A percentile compares a stretch with the other conserved stretches of the same genome.
Evolutionary conservation across 192 early-diverging fungal genomes (phyloP).

Genomic region (Dissophora ornata): DNA sequence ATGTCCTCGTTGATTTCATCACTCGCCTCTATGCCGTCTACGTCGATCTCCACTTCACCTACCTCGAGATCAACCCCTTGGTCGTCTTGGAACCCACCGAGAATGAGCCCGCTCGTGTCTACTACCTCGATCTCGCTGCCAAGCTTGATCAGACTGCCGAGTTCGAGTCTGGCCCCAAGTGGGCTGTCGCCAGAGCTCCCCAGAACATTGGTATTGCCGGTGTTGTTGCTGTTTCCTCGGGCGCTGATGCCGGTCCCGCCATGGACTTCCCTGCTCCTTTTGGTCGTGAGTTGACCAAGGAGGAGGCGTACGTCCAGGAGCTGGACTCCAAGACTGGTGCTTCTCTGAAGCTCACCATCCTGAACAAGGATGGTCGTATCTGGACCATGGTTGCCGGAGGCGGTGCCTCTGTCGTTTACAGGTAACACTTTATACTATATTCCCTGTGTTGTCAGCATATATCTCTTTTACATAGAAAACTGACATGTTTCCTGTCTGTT

Average conservation of each 20-base stretch:
- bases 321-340: conserved; percentile 99
- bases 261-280: conserved; percentile 99
- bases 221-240: conserved; percentile 24
- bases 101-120: conserved; percentile 73
- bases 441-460: too few species aligned
- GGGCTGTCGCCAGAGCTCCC: conserved; percentile 86
- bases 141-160: conserved; percentile 99
- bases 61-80: conserved; percentile 99
- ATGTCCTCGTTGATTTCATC: conserved; percentile 90
- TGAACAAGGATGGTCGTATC: conserved; percentile 95
- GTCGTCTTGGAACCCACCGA: conserved; percentile 85
- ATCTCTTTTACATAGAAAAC: too few species aligned
- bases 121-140: conserved; percentile 95
- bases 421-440: conserved; percentile 26
- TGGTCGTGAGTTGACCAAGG: conserved; percentile 94
- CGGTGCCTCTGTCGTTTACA: conserved; percentile 97
- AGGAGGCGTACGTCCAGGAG: conserved; percentile 99
- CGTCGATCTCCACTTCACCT: conserved; percentile 97
- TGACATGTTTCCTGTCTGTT: neutral
- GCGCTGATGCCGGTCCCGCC: conserved; percentile 80
- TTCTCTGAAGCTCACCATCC: conserved; percentile 96
- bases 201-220: conserved; percentile 59
- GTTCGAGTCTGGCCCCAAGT: conserved; percentile 95
- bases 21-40: conserved; percentile 94
- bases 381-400: conserved; percentile 99